Evolutionary conservation across 106 monocot genomes (phyloP), one percentile per base, ranked within the genome.

Genomic region (Agapanthus africanus): DNA sequence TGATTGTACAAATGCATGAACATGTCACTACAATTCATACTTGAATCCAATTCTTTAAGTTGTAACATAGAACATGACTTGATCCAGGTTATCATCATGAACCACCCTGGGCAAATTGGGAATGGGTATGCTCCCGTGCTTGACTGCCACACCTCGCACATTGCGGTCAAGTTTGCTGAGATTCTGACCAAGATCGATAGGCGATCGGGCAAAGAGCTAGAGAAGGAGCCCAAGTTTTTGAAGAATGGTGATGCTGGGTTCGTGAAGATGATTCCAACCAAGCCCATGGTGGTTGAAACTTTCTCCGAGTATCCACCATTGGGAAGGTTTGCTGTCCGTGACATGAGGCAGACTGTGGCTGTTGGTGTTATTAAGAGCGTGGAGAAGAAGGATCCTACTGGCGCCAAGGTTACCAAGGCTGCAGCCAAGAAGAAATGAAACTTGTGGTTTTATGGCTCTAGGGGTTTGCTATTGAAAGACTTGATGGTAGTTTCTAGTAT

Each of bases 261-360:
- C 8, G 83, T 88, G 46, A 88, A 83, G 83, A 88, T 88, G 87
- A 46, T 81, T 65, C 87, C 83, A 4, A 83, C 83, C 11, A 88
- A 88, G 61, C 87, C 87, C 6, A 88, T 88, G 87, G 87, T 88
- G 33, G 87, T 88, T 18, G 87, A 88, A 70, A 83, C 87, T 33
- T 88, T 88, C 75, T 71, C 87, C 4, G 83, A 75, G 63, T 88
- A 88, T 54, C 80, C 87, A 4, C 87, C 87, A 0, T 80, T 88
- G 3, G 87, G 87, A 11, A 72, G 83, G 16, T 87, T 87, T 65
- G 87, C 87, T 70, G 83, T 88, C 0, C 77, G 83, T 57, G 87
- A 88, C 68, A 88, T 88, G 87, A 79, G 87, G 46, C 83, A 88
- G 68, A 88, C 87, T 3, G 87, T 88, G 6, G 87, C 83, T 10